These are phyloP conservation scores for Venturia nashicola DNA, from an alignment of 2,329 filamentous ascomycete genomes.

Conservation along the genomic window DNA sequence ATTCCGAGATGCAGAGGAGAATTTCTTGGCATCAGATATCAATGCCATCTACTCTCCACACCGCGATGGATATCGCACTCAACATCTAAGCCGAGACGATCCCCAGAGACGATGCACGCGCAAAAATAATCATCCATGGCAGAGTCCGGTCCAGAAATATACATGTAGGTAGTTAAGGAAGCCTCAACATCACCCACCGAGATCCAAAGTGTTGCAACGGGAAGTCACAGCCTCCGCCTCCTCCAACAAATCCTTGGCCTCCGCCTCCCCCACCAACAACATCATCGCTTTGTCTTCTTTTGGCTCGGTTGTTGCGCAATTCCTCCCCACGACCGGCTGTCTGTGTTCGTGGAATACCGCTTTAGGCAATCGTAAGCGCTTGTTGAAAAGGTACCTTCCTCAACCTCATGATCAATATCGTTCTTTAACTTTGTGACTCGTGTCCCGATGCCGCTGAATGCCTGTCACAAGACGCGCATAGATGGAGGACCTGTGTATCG, in stretches of 20 bases:
- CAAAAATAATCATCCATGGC: background rate
- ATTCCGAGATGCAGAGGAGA: too few species aligned
- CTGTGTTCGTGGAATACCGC: background rate
- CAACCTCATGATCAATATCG: background rate
- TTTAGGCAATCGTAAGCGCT: background rate
- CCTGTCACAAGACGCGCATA: background rate
- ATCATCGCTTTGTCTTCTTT: background rate
- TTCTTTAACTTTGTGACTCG: background rate
- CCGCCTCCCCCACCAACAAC: background rate
- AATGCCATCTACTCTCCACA: too few species aligned
- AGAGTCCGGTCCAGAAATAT: background rate
- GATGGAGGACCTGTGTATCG: background rate
- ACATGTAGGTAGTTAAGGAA: background rate
- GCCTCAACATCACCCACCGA: background rate
- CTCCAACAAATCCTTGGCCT: background rate
- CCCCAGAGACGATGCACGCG: background rate
- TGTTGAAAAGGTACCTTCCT: background rate
- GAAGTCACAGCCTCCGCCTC: background rate
- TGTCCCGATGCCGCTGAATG: background rate
- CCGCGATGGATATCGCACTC: too few species aligned
- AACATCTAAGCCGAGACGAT: background rate
- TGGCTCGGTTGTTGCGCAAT: background rate
- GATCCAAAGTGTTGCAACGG: background rate
- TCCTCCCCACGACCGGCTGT: background rate
- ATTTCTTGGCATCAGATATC: too few species aligned